Evolutionary conservation across 2,329 filamentous ascomycete genomes (phyloP).

Genomic region (Diaporthe vexans): DNA sequence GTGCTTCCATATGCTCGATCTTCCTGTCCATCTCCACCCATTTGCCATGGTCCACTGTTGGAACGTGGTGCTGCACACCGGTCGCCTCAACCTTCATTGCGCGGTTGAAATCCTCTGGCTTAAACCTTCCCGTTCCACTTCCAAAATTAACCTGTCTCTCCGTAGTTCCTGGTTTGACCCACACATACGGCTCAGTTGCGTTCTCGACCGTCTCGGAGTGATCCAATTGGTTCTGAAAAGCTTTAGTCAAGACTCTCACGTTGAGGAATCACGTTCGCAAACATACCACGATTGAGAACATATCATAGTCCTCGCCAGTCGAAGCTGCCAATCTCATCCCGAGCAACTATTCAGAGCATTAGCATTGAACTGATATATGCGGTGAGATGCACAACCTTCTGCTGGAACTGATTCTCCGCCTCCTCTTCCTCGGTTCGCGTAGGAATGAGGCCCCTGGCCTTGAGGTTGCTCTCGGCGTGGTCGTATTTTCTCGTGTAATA

Average conservation of each 20-base stretch:
- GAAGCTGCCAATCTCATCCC: neutral
- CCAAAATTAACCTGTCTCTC: slow-evolving; percentile 25
- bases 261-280: neutral
- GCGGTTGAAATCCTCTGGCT: slow-evolving; percentile 24
- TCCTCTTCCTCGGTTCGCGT: neutral
- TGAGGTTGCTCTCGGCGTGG: neutral
- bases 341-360: neutral
- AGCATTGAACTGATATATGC: neutral
- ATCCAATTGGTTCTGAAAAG: neutral
- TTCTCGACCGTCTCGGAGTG: slow-evolving; percentile 13
- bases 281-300: slow-evolving; percentile 27
- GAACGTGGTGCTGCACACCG: neutral
- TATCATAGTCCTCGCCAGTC: slow-evolving; percentile 15
- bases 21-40: neutral
- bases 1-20: neutral
- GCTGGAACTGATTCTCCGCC: neutral
- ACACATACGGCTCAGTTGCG: neutral
- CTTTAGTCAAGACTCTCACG: neutral
- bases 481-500: slow-evolving; percentile 10
- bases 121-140: slow-evolving; percentile 5
- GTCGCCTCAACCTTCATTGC: neutral
- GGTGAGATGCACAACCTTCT: slow-evolving; percentile 12
- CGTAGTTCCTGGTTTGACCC: neutral
- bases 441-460: neutral
- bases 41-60: slow-evolving; percentile 2